These are phyloP conservation scores for Citropsis articulata DNA, from an alignment of 345 rosid genomes.

Conservation along the genomic window DNA sequence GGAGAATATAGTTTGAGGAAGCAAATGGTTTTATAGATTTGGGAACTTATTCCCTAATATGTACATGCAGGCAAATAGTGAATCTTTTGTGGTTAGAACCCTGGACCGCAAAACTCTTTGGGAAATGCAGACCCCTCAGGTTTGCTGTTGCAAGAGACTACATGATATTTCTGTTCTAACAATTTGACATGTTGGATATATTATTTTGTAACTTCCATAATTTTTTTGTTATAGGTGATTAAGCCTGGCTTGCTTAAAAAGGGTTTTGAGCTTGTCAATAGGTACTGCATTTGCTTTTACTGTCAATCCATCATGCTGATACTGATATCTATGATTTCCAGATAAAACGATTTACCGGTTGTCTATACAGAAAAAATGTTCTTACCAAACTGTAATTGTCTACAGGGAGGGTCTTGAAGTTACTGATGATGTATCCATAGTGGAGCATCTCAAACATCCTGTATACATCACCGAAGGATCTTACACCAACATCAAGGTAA, in stretches of 20 bases:
- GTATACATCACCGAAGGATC: constrained; percentile 89
- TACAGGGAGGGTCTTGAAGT: constrained; percentile 85
- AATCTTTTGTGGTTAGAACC: constrained; percentile 80
- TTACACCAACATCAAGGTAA: constrained; percentile 89
- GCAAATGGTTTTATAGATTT: background rate
- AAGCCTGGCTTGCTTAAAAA: constrained; percentile 69
- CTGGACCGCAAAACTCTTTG: constrained; percentile 87
- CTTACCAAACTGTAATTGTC: background rate
- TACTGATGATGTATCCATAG: constrained; percentile 90
- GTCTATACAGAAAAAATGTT: background rate
- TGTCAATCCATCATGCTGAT: background rate
- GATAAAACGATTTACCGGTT: background rate
- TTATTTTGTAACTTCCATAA: background rate
- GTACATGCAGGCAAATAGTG: constrained; percentile 55
- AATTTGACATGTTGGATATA: constrained; percentile 6
- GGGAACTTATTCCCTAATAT: constrained; percentile 3
- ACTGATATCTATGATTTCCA: background rate
- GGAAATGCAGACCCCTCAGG: constrained; percentile 99
- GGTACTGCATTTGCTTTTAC: constrained; percentile 31
- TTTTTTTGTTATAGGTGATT: constrained; percentile 53
- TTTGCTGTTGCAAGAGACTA: constrained; percentile 21
- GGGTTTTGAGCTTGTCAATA: constrained; percentile 86
- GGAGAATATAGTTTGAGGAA: background rate
- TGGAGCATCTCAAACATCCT: constrained; percentile 89
- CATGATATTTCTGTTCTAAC: background rate